Percentiles rank a stretch among this genome's conserved stretches.
Evolutionary conservation across 2,329 filamentous ascomycete genomes (phyloP).

Genomic region (Neonectria hederae): DNA sequence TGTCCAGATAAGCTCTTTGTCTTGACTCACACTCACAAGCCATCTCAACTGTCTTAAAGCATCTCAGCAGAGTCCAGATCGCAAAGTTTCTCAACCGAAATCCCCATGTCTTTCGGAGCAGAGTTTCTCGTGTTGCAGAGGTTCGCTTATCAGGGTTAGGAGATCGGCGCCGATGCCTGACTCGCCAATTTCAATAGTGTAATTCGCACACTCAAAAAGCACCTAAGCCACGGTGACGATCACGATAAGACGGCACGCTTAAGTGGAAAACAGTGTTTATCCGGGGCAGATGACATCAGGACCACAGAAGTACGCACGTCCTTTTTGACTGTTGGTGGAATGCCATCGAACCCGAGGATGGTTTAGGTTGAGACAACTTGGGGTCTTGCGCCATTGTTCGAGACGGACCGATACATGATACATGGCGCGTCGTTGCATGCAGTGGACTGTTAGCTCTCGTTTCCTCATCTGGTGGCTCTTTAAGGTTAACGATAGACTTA

Average conservation of each 20-base stretch:
- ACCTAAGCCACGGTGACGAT: conserved; percentile 14
- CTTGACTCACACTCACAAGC: conserved; percentile 9
- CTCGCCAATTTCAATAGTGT: conserved; percentile 8
- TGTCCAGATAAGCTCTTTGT: conserved; percentile 14
- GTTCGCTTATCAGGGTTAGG: conserved; percentile 8
- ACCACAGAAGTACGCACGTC: not conserved
- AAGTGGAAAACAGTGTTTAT: not conserved
- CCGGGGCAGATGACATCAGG: conserved; percentile 10
- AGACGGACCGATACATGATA: conserved; percentile 11
- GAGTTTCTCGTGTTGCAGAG: not conserved
- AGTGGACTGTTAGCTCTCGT: not conserved
- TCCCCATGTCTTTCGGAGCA: not conserved
- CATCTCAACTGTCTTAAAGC: conserved; percentile 18
- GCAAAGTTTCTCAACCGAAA: not conserved
- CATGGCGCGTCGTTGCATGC: not conserved
- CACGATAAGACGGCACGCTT: conserved; percentile 8
- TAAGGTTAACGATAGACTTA: conserved; percentile 40
- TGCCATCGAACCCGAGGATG: conserved; percentile 5
- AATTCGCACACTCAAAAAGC: not conserved
- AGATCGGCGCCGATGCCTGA: conserved; percentile 13
- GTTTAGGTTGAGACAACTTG: not conserved
- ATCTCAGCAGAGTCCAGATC: conserved; percentile 1
- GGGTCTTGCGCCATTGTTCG: conserved; percentile 10
- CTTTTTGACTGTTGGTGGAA: conserved; percentile 3
- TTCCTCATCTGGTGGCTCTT: conserved; percentile 4